Evolutionary conservation across 768 basidiomycete genomes (phyloP), one percentile per base, ranked within the genome.

Genomic region (Baorangia bicolor): DNA sequence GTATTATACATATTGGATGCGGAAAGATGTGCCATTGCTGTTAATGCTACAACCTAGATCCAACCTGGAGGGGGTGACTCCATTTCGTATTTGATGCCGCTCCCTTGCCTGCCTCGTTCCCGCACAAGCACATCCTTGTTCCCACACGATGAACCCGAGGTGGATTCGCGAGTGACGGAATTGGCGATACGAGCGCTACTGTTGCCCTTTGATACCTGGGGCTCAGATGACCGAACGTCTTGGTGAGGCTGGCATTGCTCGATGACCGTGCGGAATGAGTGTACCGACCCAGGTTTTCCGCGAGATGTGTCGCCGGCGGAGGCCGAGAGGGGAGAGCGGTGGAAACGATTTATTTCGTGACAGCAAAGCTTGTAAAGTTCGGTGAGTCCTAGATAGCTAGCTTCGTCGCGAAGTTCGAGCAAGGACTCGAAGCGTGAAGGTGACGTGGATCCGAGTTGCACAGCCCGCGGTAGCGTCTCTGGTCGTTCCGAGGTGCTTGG

Each of bases 361-460:
- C 73, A 70, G 64, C 91, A 92, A 2, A 94, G 77, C 58, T 76
- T 78, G 57, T 82, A 76, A 18, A 94, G 78, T 42, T 79, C 80
- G 0, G 79, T 78, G 49, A 93, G 83, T 27, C 81, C 84, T n/a
- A 93, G 82, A 64, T 84, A 91, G 39, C 76, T 75, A 2, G 91
- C 87, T 66, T 94, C 91, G 59, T 93, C 90, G 12, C 90, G 82
- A 23, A 92, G 81, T 57, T 90, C 87, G 41, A 90, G 78, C 23
- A 93, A 78, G 1, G 74, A 75, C 50, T 91, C 90, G 20, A 91
- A 74, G 11, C 82, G 82, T 2, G 77, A 64, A 18, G 70, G 73
- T 7, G 76, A 76, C 25, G 71, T 71, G 31, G 77, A 74, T 35
- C 72, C 71, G 21, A 82, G 77, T 55, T 82, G 83, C 2, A 82